Evolutionary conservation across 2,329 filamentous ascomycete genomes (phyloP).

Genomic region (Penicillium nordicum): DNA sequence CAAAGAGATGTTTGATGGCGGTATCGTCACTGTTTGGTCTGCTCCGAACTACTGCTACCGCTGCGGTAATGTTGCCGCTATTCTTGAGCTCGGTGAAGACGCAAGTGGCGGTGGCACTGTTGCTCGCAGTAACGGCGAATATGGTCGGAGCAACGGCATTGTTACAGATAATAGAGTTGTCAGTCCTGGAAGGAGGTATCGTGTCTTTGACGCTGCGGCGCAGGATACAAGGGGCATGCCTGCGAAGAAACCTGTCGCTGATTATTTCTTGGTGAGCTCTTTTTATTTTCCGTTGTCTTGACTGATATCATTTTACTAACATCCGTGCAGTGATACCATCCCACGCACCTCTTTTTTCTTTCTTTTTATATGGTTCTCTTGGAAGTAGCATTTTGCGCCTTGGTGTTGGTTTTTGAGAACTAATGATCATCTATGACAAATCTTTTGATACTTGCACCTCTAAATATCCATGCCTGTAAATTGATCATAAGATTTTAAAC

Average conservation of each 20-base stretch:
- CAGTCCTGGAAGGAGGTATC: constrained; percentile 83
- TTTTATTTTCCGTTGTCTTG: background rate
- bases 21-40: constrained; percentile 98
- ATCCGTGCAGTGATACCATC: constrained; percentile 21
- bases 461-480: background rate
- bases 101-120: constrained; percentile 69
- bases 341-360: constrained; percentile 8
- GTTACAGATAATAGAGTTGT: constrained; percentile 50
- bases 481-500: background rate
- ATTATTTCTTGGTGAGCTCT: constrained; percentile 73
- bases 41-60: constrained; percentile 96
- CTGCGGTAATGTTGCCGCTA: constrained; percentile 92
- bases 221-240: constrained; percentile 97
- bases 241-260: constrained; percentile 94
- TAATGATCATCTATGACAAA: constrained; percentile 26
- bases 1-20: constrained; percentile 97
- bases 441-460: background rate
- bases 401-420: constrained; percentile 21
- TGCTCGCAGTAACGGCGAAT: constrained; percentile 56
- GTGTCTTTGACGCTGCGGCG: constrained; percentile 93
- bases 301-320: constrained; percentile 9
- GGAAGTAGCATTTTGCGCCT: constrained; percentile 20
- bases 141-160: constrained; percentile 44
- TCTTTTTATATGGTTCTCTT: constrained; percentile 13
- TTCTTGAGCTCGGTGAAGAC: constrained; percentile 89